Evolutionary conservation across 2,329 filamentous ascomycete species (phyloP), one percentile per base, ranked within the genome.

Genomic region (Xylariales sp.): DNA sequence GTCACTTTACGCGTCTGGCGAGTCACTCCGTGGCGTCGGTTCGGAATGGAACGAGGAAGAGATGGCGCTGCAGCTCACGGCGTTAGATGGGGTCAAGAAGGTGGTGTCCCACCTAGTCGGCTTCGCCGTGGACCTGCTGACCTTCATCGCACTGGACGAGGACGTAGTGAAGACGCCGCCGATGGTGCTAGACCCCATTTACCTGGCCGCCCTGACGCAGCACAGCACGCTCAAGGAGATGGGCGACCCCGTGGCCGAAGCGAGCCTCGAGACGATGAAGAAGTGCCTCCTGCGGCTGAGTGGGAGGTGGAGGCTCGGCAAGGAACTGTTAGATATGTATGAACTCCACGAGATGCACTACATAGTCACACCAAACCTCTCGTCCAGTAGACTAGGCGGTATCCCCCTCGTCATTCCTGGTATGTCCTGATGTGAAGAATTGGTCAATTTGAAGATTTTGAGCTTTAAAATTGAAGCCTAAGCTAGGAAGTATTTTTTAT

Each of bases 181-280:
- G 4, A 38, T 49, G 28, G 38, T 44, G 21, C 39, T 49, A 11
- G 41, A 45, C 25, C 40, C 45, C n/a, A 18, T 47, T 6, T 49
- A 49, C 40, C 30, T 38, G 6, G 40, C 39, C 2, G 40, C 44
- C 5, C 24, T 37, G 10, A 25, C 40, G 7, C 29, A 42, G 13
- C 33, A 25, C 33, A 19, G 14, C 16, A 15, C 31, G 19, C 24
- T 29, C 15, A 28, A 20, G 15, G 32, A 32, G 10, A 33, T 14
- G n/a, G 34, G 24, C 15, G 29, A 33, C 16, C 23, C 19, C 5
- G 6, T 33, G 4, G 36, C 29, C 12, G 37, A 23, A 18, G 30
- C 17, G 16, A 30, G 32, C 25, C 27, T 36, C 12, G 40, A 41
- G 17, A 36, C 39, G 20, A 37, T 28, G 11, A 27, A 35, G 23